phyloP scores from a whole-genome alignment of 192 early-diverging fungal genomes.

The Chytriomyces hyalinus region DNA sequence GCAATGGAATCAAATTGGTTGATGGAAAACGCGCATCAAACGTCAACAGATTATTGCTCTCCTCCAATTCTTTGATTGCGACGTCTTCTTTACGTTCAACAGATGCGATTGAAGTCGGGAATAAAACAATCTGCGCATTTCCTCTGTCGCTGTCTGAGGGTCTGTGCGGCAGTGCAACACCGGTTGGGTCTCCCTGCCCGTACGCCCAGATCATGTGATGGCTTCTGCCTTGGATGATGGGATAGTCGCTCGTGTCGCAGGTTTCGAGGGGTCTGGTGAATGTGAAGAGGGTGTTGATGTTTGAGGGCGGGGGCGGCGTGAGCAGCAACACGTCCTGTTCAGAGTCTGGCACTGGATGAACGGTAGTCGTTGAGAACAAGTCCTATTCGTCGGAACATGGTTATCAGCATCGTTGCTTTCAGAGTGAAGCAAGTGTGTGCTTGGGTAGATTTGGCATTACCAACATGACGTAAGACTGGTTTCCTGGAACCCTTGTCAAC shows the following conservation, averaged over 20 bases:
- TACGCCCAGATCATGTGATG: conserved; percentile 24
- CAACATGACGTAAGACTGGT: conserved; percentile 27
- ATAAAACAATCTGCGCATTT: too few relatives aligned
- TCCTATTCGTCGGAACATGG: conserved; percentile 8
- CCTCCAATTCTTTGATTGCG: too few relatives aligned
- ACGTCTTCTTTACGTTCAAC: too few relatives aligned
- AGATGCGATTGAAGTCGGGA: too few relatives aligned
- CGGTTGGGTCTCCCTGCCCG: too few relatives aligned
- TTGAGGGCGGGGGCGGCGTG: conserved; percentile 10
- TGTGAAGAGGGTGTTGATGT: conserved; percentile 26
- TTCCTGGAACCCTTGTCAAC: not conserved
- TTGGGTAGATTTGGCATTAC: too few relatives aligned
- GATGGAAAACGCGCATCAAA: too few relatives aligned
- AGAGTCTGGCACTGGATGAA: not conserved
- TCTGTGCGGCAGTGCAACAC: too few relatives aligned
- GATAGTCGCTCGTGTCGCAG: conserved; percentile 13
- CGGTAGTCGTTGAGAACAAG: conserved; percentile 14
- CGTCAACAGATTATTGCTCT: too few relatives aligned
- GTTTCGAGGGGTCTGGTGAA: conserved; percentile 24
- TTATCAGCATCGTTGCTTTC: not conserved
- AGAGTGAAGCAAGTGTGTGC: too few relatives aligned
- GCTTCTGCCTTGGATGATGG: conserved; percentile 1
- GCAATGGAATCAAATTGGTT: too few relatives aligned
- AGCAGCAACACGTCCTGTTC: conserved; percentile 24
- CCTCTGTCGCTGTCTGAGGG: too few relatives aligned